phyloP scores from a whole-genome alignment of 1,284 basidiomycete species.

The Golubevia sp. region DNA sequence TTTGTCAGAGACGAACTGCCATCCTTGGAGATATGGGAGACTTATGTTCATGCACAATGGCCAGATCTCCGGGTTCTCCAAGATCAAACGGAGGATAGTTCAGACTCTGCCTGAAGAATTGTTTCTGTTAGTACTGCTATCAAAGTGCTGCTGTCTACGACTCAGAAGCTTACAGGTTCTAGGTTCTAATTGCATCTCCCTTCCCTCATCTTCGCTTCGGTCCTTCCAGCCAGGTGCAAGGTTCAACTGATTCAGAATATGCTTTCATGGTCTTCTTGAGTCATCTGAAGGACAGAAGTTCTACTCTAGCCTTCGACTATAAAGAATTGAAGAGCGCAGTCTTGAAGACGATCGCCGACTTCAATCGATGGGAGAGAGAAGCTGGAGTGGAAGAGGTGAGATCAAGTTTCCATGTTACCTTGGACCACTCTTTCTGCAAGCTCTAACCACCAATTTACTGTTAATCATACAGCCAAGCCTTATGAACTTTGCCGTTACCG shows the following conservation, averaged over 20 bases:
- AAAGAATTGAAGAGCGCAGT: constrained; percentile 38
- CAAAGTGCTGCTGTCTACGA: too few relatives aligned
- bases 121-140: constrained; percentile 48
- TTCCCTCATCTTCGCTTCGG: too few relatives aligned
- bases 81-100: constrained; percentile 43
- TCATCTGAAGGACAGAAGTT: constrained; percentile 30
- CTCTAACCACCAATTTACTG: too few relatives aligned
- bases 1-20: constrained; percentile 52
- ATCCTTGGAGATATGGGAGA: constrained; percentile 51
- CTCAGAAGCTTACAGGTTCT: too few relatives aligned
- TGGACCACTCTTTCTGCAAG: too few relatives aligned
- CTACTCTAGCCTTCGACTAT: constrained; percentile 23
- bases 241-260: constrained; percentile 50
- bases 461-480: background rate
- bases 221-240: too few relatives aligned
- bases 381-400: constrained; percentile 32
- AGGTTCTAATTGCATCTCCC: too few relatives aligned
- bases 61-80: constrained; percentile 40
- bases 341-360: constrained; percentile 43
- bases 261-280: constrained; percentile 51
- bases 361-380: constrained; percentile 41
- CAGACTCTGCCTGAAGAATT: constrained; percentile 36
- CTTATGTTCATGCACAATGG: constrained; percentile 61
- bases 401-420: background rate
- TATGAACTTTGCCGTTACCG: background rate